A percentile compares a stretch with the other conserved stretches of the same genome.
Evolutionary conservation across 257 asterid species (phyloP).

Genomic region (Capsicum rhomboideum): DNA sequence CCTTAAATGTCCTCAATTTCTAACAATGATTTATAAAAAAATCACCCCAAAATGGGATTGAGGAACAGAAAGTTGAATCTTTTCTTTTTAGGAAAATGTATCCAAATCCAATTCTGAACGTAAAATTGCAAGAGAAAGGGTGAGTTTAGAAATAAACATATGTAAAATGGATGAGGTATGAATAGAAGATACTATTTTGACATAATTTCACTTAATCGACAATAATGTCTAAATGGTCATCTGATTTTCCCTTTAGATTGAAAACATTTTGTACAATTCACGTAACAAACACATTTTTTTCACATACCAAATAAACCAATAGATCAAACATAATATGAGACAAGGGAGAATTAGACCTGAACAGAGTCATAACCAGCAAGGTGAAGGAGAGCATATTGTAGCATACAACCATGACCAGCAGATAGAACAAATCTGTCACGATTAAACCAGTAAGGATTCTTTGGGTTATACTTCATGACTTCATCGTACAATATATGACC

Average conservation of each 20-base stretch:
- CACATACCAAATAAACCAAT: not conserved
- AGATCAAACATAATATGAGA: not conserved
- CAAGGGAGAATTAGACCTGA: constrained; percentile 25
- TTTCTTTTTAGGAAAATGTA: no score
- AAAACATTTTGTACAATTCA: not conserved
- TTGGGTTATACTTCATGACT: constrained; percentile 93
- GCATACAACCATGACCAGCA: constrained; percentile 94
- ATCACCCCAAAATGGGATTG: no score
- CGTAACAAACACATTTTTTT: not conserved
- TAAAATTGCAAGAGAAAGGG: no score
- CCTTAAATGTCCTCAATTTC: not conserved
- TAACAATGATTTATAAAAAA: not conserved
- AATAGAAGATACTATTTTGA: not conserved
- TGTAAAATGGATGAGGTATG: not conserved
- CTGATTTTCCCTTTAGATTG: not conserved
- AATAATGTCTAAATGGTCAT: not conserved
- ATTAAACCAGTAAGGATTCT: constrained; percentile 91
- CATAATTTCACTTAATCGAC: not conserved
- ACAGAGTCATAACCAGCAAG: constrained; percentile 73
- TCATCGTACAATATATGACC: constrained; percentile 91
- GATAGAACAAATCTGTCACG: constrained; percentile 92
- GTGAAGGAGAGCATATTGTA: constrained; percentile 68
- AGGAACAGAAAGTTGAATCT: no score
- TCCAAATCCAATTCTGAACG: no score
- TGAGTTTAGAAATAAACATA: not conserved